Conservation (phyloP, 371 early-diverging fungal species). For the Mortierella sp. region DNA sequence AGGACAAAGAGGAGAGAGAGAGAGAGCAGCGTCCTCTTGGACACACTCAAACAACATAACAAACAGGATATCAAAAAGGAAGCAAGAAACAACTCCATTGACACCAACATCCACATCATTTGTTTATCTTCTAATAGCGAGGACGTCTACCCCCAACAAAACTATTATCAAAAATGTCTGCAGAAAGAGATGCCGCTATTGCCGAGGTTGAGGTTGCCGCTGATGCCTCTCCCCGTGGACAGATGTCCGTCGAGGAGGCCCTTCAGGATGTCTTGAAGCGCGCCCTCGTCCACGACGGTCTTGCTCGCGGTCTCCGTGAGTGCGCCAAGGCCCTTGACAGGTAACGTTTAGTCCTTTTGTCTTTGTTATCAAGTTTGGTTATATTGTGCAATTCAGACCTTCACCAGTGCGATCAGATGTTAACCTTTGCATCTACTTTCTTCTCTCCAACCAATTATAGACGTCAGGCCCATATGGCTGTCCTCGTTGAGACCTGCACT, state of each 20-base stretch:
- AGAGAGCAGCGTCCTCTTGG: too few species aligned
- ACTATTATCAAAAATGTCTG: slow-evolving; percentile 40
- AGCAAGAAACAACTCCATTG: background rate
- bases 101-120: background rate
- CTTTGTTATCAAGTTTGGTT: background rate
- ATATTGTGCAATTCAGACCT: background rate
- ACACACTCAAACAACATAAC: background rate
- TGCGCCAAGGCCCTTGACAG: slow-evolving; percentile 98
- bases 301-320: slow-evolving; percentile 98
- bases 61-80: background rate
- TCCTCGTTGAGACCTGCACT: slow-evolving; percentile 96
- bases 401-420: background rate
- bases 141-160: slow-evolving; percentile 18
- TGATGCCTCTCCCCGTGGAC: slow-evolving; percentile 77
- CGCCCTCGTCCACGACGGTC: slow-evolving; percentile 95
- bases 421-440: background rate
- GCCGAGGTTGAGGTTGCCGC: slow-evolving; percentile 85
- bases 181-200: slow-evolving; percentile 36
- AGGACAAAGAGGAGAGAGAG: background rate
- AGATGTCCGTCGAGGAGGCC: slow-evolving; percentile 96
- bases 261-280: slow-evolving; percentile 97
- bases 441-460: slow-evolving; percentile 31
- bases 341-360: slow-evolving; percentile 54
- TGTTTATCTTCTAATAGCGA: background rate
- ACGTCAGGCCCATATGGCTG: slow-evolving; percentile 96